phyloP scores from a whole-genome alignment of 2,329 filamentous ascomycete species.

The Diaporthe helianthi region DNA sequence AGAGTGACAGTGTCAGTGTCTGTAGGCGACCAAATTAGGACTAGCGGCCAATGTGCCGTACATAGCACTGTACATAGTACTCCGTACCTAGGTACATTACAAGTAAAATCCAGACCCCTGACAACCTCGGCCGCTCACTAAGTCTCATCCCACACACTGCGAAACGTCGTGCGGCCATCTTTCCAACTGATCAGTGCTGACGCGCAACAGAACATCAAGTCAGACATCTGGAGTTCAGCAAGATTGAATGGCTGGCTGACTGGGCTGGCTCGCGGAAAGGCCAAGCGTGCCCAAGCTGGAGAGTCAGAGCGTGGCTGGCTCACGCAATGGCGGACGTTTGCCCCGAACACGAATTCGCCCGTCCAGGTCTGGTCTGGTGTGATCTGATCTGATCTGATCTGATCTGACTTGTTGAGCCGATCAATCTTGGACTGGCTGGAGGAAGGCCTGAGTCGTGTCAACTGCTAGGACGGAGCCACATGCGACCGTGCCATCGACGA shows the following conservation, averaged over 20 bases:
- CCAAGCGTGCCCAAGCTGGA: too few relatives aligned
- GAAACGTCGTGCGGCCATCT: slow-evolving; percentile 10
- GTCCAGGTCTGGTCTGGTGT: not conserved
- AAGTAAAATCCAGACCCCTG: too few relatives aligned
- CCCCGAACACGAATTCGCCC: not conserved
- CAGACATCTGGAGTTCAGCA: not conserved
- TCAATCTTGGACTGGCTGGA: slow-evolving; percentile 1
- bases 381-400: not conserved
- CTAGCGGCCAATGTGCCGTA: slow-evolving; percentile 6
- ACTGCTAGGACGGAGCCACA: slow-evolving; percentile 3
- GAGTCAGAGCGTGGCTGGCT: too few relatives aligned
- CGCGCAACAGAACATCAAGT: not conserved
- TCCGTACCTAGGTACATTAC: too few relatives aligned
- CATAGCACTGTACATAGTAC: too few relatives aligned
- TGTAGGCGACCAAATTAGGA: not conserved
- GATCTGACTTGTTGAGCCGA: slow-evolving; percentile 6
- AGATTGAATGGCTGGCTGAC: not conserved
- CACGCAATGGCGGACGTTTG: not conserved
- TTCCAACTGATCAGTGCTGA: not conserved
- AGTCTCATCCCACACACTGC: slow-evolving; percentile 4
- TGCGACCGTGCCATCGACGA: slow-evolving; percentile 1
- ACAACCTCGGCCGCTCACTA: slow-evolving; percentile 12
- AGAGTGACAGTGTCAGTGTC: not conserved
- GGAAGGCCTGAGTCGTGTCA: slow-evolving; percentile 8
- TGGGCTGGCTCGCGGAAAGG: too few relatives aligned